Percentiles rank a stretch among this genome's conserved stretches.
These are phyloP conservation scores for Austroboletus novae-zelandiae DNA, from an alignment of 1,284 basidiomycete genomes.

Conservation along the genomic window DNA sequence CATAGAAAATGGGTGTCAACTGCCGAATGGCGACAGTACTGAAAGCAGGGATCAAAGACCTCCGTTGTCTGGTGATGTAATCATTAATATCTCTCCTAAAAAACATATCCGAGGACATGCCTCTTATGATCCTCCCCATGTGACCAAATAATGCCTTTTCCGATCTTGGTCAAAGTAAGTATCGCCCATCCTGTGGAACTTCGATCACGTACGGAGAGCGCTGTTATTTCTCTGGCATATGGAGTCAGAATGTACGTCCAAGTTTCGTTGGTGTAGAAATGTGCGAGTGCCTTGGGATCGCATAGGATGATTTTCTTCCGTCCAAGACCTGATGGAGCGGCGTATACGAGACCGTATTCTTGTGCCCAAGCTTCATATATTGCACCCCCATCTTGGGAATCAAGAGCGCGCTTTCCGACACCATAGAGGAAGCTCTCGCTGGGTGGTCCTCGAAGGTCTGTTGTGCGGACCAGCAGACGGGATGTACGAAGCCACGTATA, in stretches of 20 bases:
- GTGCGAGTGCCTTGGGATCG: conserved; percentile 39
- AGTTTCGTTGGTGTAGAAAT: conserved; percentile 36
- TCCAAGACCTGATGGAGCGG: conserved; percentile 42
- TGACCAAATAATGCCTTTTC: conserved; percentile 12
- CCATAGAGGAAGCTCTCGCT: conserved; percentile 14
- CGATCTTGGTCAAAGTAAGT: conserved; percentile 1
- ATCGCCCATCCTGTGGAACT: neutral
- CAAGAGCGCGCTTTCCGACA: neutral
- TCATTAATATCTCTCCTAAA: neutral
- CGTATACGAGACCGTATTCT: neutral
- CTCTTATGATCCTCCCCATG: conserved; percentile 16
- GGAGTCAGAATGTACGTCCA: conserved; percentile 43
- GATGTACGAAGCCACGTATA: neutral
- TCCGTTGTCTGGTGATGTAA: conserved; percentile 35
- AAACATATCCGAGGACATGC: neutral
- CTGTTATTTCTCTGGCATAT: conserved; percentile 37
- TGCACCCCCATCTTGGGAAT: neutral
- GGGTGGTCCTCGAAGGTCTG: conserved; percentile 16
- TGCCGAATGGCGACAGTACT: neutral
- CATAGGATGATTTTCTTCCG: conserved; percentile 28
- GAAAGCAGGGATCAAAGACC: conserved; percentile 1
- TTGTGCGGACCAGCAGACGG: conserved; percentile 8
- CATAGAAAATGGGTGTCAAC: conserved; percentile 1
- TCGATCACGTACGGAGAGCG: conserved; percentile 39
- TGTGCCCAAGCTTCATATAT: conserved; percentile 17